Evolutionary conservation across 331 rosid genomes (phyloP).

Genomic region (Ulmus americana): DNA sequence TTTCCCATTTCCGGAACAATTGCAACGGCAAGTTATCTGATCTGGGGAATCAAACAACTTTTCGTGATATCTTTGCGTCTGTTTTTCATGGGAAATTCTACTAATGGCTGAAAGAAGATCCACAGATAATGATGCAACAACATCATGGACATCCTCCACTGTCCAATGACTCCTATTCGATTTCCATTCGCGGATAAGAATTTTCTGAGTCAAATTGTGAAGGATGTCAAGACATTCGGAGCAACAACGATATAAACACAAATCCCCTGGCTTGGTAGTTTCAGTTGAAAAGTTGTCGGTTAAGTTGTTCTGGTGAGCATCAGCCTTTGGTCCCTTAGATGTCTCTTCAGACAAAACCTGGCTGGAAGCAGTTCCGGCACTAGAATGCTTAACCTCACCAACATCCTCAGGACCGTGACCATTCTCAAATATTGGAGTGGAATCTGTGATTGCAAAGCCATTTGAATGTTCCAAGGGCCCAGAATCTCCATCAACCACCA

Average conservation of each 20-base stretch:
- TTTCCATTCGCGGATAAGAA: slow-evolving; percentile 36
- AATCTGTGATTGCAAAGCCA: slow-evolving; percentile 23
- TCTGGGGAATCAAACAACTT: slow-evolving; percentile 18
- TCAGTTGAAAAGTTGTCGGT: slow-evolving; percentile 27
- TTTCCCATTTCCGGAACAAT: slow-evolving; percentile 20
- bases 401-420: slow-evolving; percentile 22
- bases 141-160: slow-evolving; percentile 68
- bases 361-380: slow-evolving; percentile 24
- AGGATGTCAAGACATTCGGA: slow-evolving; percentile 49
- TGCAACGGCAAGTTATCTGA: slow-evolving; percentile 30
- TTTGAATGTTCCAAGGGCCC: slow-evolving; percentile 26
- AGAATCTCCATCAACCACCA: slow-evolving; percentile 23
- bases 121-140: slow-evolving; percentile 57
- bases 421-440: slow-evolving; percentile 26
- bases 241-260: slow-evolving; percentile 74
- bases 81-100: slow-evolving; percentile 29
- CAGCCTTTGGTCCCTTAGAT: slow-evolving; percentile 25
- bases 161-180: slow-evolving; percentile 37
- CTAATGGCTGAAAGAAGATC: slow-evolving; percentile 63
- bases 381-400: slow-evolving; percentile 25
- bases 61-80: slow-evolving; percentile 21
- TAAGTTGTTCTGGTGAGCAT: slow-evolving; percentile 17
- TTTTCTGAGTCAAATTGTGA: slow-evolving; percentile 31
- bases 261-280: slow-evolving; percentile 31
- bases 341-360: slow-evolving; percentile 19